Evolutionary conservation across 495 filamentous ascomycete genomes (phyloP).

Genomic region (Alectoria sarmentosa): DNA sequence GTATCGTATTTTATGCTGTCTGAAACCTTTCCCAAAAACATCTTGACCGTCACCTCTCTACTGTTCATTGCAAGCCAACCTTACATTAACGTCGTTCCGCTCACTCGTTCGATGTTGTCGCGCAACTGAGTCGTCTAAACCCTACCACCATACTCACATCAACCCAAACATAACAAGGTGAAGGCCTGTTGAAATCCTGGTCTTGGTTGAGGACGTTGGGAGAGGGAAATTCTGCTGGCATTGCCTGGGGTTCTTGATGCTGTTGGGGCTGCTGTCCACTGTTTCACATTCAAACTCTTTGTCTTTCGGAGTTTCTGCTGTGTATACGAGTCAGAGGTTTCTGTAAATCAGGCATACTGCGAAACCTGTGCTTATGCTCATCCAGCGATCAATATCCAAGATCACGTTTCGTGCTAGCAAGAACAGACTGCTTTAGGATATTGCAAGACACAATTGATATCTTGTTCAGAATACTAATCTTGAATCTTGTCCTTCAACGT

Average conservation of each 20-base stretch:
- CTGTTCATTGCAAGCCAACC: background rate
- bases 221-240: constrained; percentile 3
- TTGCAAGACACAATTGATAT: constrained; percentile 15
- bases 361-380: constrained; percentile 16
- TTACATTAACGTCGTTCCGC: background rate
- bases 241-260: constrained; percentile 11
- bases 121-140: constrained; percentile 5
- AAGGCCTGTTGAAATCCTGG: background rate
- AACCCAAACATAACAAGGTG: background rate
- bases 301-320: constrained; percentile 4
- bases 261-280: constrained; percentile 4
- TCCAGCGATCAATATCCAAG: constrained; percentile 15
- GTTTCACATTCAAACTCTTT: background rate
- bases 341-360: constrained; percentile 18
- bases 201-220: constrained; percentile 9
- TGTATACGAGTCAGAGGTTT: constrained; percentile 14
- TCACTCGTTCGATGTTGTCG: background rate
- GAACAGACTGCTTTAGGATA: constrained; percentile 17
- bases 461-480: constrained; percentile 18
- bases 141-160: background rate
- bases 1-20: background rate
- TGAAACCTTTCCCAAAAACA: background rate
- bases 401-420: constrained; percentile 17
- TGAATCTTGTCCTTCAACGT: constrained; percentile 11
- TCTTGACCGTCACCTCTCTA: background rate